A percentile compares a stretch with the other conserved stretches of the same genome.
Evolutionary conservation across 768 basidiomycete genomes (phyloP).

Genomic region (Auricularia heimuer): DNA sequence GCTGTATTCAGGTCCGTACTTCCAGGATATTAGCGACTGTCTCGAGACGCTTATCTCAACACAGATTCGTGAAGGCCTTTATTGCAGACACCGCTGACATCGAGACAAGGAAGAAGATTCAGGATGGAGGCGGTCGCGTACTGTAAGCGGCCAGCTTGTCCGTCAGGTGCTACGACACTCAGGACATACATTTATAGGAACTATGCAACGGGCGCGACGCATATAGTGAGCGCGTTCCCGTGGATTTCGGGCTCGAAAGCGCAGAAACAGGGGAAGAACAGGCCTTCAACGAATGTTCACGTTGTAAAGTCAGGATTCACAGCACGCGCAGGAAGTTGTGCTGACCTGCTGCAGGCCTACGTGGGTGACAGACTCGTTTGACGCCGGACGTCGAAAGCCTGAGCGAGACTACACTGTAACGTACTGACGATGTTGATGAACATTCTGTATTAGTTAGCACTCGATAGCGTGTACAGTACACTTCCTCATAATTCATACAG

Average conservation of each 20-base stretch:
- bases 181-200: slow-evolving; percentile 28
- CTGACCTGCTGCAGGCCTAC: slow-evolving; percentile 31
- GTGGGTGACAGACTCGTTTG: slow-evolving; percentile 65
- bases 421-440: not conserved
- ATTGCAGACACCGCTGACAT: slow-evolving; percentile 64
- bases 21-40: not conserved
- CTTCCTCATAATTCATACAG: too few species aligned
- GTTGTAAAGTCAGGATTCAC: slow-evolving; percentile 38
- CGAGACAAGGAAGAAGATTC: slow-evolving; percentile 63
- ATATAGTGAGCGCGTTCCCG: slow-evolving; percentile 45
- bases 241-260: slow-evolving; percentile 63
- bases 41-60: not conserved
- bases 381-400: slow-evolving; percentile 44
- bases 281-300: slow-evolving; percentile 38
- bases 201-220: slow-evolving; percentile 56
- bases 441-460: slow-evolving; percentile 1
- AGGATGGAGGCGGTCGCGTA: slow-evolving; percentile 55
- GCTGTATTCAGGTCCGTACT: not conserved
- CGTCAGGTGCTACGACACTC: not conserved
- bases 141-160: slow-evolving; percentile 36
- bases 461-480: not conserved
- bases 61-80: slow-evolving; percentile 55
- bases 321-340: not conserved
- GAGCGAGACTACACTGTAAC: slow-evolving; percentile 46
- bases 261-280: slow-evolving; percentile 48